These are phyloP conservation scores for Boletus rubropictus DNA, from an alignment of 768 basidiomycete genomes.

Conservation along the genomic window DNA sequence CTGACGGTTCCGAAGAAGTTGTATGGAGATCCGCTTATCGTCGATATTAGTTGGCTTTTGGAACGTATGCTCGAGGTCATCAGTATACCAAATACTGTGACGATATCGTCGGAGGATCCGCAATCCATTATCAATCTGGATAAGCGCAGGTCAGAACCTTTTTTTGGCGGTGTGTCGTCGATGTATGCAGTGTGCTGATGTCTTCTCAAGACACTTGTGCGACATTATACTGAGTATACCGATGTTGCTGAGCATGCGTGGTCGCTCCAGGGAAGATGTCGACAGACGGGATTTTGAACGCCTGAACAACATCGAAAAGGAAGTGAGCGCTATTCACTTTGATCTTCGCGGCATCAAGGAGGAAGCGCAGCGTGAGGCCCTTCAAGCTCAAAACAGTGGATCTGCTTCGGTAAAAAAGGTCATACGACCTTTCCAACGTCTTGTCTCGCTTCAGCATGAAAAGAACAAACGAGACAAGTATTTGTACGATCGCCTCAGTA, in stretches of 20 bases:
- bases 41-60: conserved; percentile 79
- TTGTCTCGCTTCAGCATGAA: conserved; percentile 65
- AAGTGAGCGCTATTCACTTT: conserved; percentile 54
- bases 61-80: conserved; percentile 79
- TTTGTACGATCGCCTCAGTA: conserved; percentile 60
- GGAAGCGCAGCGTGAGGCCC: conserved; percentile 63
- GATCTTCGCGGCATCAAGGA: conserved; percentile 72
- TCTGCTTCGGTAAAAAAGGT: conserved; percentile 48
- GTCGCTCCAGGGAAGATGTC: conserved; percentile 47
- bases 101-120: conserved; percentile 47
- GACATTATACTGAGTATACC: conserved; percentile 55
- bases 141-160: conserved; percentile 60
- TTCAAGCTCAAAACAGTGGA: conserved; percentile 38
- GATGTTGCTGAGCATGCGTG: conserved; percentile 38
- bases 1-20: conserved; percentile 41
- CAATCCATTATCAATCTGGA: conserved; percentile 71
- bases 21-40: conserved; percentile 50
- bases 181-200: conserved; percentile 9
- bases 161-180: background rate
- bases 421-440: conserved; percentile 59
- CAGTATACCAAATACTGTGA: conserved; percentile 64
- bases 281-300: conserved; percentile 70
- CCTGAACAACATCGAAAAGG: conserved; percentile 69
- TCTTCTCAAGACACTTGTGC: conserved; percentile 51
- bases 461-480: conserved; percentile 76